Conservation (phyloP, 2,329 filamentous ascomycete genomes). For the Ceratocystis cacaofunesta region DNA sequence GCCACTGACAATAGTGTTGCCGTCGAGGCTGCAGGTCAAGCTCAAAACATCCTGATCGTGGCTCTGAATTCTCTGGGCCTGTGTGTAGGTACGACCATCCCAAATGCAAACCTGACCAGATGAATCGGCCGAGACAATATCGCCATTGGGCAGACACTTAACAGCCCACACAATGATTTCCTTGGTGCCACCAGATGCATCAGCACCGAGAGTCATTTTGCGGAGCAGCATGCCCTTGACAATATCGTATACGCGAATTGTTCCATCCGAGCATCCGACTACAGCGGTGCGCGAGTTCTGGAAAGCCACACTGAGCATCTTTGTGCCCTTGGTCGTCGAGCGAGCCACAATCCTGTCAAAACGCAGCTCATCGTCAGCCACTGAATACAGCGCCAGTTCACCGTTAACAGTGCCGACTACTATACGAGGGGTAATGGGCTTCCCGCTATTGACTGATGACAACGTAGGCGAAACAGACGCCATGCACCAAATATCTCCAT, state of each 20-base stretch:
- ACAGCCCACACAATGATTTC: slow-evolving; percentile 89
- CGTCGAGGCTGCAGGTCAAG: slow-evolving; percentile 67
- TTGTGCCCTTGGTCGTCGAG: slow-evolving; percentile 67
- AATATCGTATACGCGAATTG: slow-evolving; percentile 82
- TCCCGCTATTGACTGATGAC: slow-evolving; percentile 19
- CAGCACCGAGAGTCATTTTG: slow-evolving; percentile 73
- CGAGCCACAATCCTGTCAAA: slow-evolving; percentile 64
- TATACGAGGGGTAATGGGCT: slow-evolving; percentile 29
- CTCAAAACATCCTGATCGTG: slow-evolving; percentile 86
- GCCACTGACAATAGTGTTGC: slow-evolving; percentile 69
- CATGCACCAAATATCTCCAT: slow-evolving; percentile 94
- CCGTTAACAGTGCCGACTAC: slow-evolving; percentile 85
- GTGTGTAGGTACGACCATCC: slow-evolving; percentile 82
- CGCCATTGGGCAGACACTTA: slow-evolving; percentile 71
- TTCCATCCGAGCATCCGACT: slow-evolving; percentile 90
- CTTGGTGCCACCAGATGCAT: slow-evolving; percentile 53
- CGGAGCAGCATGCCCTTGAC: slow-evolving; percentile 60
- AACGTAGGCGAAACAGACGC: slow-evolving; percentile 28
- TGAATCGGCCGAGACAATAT: slow-evolving; percentile 89
- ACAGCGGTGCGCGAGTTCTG: slow-evolving; percentile 70
- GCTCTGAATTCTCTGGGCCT: slow-evolving; percentile 69
- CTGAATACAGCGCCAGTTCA: slow-evolving; percentile 72
- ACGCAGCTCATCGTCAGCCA: slow-evolving; percentile 66
- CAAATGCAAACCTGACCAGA: slow-evolving; percentile 87
- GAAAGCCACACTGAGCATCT: slow-evolving; percentile 83